phyloP scores from a whole-genome alignment of 345 rosid species.

The Boechera retrofracta region DNA sequence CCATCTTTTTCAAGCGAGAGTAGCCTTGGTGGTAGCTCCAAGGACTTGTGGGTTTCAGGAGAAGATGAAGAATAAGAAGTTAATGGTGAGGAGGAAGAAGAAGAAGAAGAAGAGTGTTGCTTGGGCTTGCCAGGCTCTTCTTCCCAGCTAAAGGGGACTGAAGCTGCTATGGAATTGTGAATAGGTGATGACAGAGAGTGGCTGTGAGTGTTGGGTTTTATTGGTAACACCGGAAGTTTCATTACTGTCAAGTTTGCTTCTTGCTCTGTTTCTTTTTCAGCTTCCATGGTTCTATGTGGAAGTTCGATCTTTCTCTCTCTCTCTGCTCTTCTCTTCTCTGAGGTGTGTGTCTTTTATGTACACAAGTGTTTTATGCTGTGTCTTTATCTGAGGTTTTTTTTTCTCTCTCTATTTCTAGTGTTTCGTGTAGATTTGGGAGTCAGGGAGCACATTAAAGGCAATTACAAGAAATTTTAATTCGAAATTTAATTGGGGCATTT shows the following conservation, averaged over 20 bases:
- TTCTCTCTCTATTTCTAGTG: conserved; percentile 29
- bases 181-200: conserved; percentile 66
- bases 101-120: conserved; percentile 40
- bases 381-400: conserved; percentile 7
- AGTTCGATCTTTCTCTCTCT: conserved; percentile 21
- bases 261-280: conserved; percentile 43
- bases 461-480: conserved; percentile 12
- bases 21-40: conserved; percentile 54
- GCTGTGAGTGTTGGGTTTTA: conserved; percentile 35
- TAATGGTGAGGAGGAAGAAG: conserved; percentile 41
- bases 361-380: conserved; percentile 32
- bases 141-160: conserved; percentile 91
- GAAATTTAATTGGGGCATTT: conserved; percentile 14
- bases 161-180: conserved; percentile 55
- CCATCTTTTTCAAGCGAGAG: conserved; percentile 47
- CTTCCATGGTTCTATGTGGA: conserved; percentile 48
- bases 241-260: conserved; percentile 43
- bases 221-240: conserved; percentile 50
- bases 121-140: conserved; percentile 91
- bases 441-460: conserved; percentile 36
- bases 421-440: conserved; percentile 45
- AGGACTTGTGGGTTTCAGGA: conserved; percentile 48
- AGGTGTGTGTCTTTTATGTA: conserved; percentile 27
- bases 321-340: conserved; percentile 20
- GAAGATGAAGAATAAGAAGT: conserved; percentile 36